Conservation (phyloP, 2,329 filamentous ascomycete species). For the Neocucurbitaria cava region DNA sequence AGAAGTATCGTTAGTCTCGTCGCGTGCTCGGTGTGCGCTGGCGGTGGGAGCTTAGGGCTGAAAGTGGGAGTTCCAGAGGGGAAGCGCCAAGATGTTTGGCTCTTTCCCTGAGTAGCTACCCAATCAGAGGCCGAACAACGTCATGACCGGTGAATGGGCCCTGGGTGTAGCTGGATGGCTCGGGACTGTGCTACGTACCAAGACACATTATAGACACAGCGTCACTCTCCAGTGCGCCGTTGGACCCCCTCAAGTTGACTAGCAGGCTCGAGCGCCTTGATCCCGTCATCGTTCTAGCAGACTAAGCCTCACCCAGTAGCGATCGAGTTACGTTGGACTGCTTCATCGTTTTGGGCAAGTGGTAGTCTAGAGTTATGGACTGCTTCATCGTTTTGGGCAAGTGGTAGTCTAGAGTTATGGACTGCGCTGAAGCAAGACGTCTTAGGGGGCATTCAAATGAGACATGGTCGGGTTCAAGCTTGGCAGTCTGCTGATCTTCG, state of each 20-base stretch:
- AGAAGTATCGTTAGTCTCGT: constrained; percentile 26
- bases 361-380: neutral
- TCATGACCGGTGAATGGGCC: constrained; percentile 22
- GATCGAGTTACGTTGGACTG: neutral
- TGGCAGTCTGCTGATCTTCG: neutral
- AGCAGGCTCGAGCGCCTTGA: neutral
- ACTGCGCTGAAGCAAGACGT: too few species aligned
- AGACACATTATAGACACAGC: neutral
- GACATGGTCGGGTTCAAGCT: neutral
- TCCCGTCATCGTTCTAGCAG: neutral
- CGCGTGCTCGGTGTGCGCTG: constrained; percentile 40
- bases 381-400: neutral
- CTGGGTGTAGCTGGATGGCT: neutral
- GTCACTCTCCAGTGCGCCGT: neutral
- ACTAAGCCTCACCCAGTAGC: neutral
- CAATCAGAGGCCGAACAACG: constrained; percentile 21
- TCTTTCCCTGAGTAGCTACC: constrained; percentile 9
- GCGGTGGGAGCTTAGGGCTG: constrained; percentile 28
- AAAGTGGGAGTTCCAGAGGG: constrained; percentile 22
- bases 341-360: neutral
- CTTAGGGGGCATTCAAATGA: too few species aligned
- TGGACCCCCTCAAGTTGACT: neutral
- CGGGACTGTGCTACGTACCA: neutral
- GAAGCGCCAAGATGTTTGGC: constrained; percentile 13
- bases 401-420: neutral